Percentiles rank a stretch among this genome's conserved stretches.
These are phyloP conservation scores for Sarocladiaceae sp. DNA, from an alignment of 2,329 filamentous ascomycete species.

Conservation along the genomic window DNA sequence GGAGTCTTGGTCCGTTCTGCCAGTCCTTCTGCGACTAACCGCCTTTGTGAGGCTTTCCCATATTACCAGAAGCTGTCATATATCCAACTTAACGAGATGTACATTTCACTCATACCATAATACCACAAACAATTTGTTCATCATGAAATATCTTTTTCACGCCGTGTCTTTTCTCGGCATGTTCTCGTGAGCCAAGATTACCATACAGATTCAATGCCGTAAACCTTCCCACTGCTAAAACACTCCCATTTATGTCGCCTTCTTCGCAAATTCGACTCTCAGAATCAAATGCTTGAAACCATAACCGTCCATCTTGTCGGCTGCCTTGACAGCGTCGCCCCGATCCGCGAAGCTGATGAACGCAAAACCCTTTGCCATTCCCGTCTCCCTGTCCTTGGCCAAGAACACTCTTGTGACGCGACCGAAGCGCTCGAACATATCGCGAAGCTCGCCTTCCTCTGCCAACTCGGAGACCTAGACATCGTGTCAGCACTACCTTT, in stretches of 20 bases:
- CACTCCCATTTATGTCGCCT: slow-evolving; percentile 39
- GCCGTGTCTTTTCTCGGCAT: slow-evolving; percentile 2
- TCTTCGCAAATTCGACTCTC: slow-evolving; percentile 84
- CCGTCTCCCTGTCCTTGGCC: slow-evolving; percentile 95
- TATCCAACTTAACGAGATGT: no score
- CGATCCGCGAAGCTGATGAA: slow-evolving; percentile 97
- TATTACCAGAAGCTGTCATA: no score
- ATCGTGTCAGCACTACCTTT: no score
- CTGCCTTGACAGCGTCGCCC: slow-evolving; percentile 83
- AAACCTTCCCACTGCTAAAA: no score
- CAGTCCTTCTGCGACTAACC: not conserved
- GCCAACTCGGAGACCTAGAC: slow-evolving; percentile 88
- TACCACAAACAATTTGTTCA: no score
- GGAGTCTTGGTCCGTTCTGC: not conserved
- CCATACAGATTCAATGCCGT: slow-evolving; percentile 10
- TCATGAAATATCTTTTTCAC: slow-evolving; percentile 2
- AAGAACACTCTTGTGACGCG: slow-evolving; percentile 96
- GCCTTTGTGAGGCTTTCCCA: not conserved
- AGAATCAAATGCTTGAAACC: slow-evolving; percentile 86
- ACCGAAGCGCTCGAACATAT: slow-evolving; percentile 97
- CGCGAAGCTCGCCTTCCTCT: slow-evolving; percentile 89
- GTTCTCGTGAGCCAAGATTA: slow-evolving; percentile 8
- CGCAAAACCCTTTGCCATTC: slow-evolving; percentile 94
- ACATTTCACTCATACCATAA: no score
- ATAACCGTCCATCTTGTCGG: slow-evolving; percentile 96